Conservation (phyloP, 805 yeast species). For the Saccharomycopsis sp. region DNA sequence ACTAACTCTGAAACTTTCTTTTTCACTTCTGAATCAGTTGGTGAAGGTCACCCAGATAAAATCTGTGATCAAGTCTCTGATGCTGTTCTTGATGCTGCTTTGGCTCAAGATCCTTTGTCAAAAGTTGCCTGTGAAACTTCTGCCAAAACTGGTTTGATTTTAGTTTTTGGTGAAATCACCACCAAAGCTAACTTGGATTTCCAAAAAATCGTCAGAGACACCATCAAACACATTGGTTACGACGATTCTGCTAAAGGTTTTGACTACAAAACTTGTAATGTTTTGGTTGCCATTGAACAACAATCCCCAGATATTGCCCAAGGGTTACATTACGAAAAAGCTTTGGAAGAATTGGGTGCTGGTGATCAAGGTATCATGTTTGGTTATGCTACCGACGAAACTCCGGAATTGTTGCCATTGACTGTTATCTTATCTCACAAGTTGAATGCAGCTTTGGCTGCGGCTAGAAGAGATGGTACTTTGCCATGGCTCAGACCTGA, state of each 20-base stretch:
- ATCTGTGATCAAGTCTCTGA: conserved; percentile 98
- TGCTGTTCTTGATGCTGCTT: conserved; percentile 96
- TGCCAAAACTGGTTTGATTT: conserved; percentile 97
- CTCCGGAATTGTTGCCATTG: conserved; percentile 94
- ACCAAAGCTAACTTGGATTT: conserved; percentile 92
- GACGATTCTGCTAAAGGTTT: conserved; percentile 94
- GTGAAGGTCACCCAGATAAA: conserved; percentile 94
- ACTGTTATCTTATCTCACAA: conserved; percentile 92
- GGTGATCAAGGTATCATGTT: conserved; percentile 99
- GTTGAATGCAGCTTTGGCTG: conserved; percentile 93
- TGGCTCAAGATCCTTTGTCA: conserved; percentile 90
- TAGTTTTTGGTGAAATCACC: conserved; percentile 99
- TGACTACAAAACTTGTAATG: conserved; percentile 99
- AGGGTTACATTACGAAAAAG: conserved; percentile 95
- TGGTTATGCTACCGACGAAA: conserved; percentile 98
- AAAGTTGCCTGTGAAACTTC: conserved; percentile 99
- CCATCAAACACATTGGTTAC: conserved; percentile 97
- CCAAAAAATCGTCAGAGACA: conserved; percentile 97
- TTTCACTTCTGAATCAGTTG: conserved; percentile 83
- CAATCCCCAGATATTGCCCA: conserved; percentile 99
- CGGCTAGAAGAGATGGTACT: conserved; percentile 93
- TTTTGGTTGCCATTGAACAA: conserved; percentile 97
- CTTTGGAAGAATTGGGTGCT: conserved; percentile 95
- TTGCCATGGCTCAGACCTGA: conserved; percentile 98
- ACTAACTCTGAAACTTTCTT: conserved; percentile 39